Percentiles rank a stretch among this genome's conserved stretches.
Evolutionary conservation across 2,329 filamentous ascomycete genomes (phyloP).

Genomic region (Clonostachys byssicola): DNA sequence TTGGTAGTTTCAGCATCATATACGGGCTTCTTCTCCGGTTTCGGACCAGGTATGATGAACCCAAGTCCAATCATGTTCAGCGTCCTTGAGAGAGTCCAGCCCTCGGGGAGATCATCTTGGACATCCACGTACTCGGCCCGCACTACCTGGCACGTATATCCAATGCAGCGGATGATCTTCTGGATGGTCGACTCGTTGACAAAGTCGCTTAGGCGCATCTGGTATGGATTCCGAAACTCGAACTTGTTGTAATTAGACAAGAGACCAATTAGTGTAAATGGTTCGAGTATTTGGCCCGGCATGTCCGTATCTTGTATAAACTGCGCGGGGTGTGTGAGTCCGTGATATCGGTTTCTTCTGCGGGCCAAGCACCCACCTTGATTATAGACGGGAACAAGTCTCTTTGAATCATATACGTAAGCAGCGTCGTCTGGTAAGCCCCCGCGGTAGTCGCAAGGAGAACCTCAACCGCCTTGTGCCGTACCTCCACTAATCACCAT

Average conservation of each 20-base stretch:
- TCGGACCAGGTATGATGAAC: slow-evolving; percentile 65
- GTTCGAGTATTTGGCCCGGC: slow-evolving; percentile 59
- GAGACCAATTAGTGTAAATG: slow-evolving; percentile 80
- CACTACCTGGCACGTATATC: slow-evolving; percentile 63
- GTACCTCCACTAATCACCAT: slow-evolving; percentile 57
- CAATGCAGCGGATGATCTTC: slow-evolving; percentile 74
- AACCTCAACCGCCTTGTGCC: slow-evolving; percentile 75
- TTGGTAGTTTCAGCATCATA: slow-evolving; percentile 79
- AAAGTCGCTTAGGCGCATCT: slow-evolving; percentile 87
- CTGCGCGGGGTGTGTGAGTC: slow-evolving; percentile 30
- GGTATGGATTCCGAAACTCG: slow-evolving; percentile 95
- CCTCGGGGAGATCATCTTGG: slow-evolving; percentile 85
- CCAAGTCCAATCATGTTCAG: slow-evolving; percentile 83
- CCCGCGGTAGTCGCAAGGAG: slow-evolving; percentile 83
- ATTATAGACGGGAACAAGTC: slow-evolving; percentile 93
- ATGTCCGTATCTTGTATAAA: slow-evolving; percentile 77
- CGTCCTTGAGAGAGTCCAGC: slow-evolving; percentile 80
- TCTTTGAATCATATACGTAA: slow-evolving; percentile 92
- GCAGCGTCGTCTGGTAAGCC: slow-evolving; percentile 90
- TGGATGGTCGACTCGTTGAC: slow-evolving; percentile 86
- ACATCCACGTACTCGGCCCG: slow-evolving; percentile 78
- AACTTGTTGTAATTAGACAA: slow-evolving; percentile 99
- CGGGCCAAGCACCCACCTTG: slow-evolving; percentile 57
- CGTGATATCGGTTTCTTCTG: not conserved
- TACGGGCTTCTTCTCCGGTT: slow-evolving; percentile 49